Percentiles rank a stretch among this genome's conserved stretches.
Conservation (phyloP, 352 stramenopile species). For the Globisporangium orthogonon region DNA sequence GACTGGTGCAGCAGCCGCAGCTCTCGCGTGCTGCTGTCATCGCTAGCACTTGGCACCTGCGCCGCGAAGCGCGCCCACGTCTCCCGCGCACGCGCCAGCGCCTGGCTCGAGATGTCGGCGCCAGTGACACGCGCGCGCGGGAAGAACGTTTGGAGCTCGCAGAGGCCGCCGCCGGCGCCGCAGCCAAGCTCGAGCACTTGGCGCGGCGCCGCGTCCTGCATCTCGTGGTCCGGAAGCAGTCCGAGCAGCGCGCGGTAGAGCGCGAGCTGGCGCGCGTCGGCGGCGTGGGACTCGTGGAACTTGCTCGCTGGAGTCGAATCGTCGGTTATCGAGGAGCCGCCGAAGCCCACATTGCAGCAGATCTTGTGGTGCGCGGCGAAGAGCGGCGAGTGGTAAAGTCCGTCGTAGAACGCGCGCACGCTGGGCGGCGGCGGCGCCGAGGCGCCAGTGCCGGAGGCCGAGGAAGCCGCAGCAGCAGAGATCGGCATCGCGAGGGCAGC, state of each 20-base stretch:
- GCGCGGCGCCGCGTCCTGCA: slow-evolving; percentile 12
- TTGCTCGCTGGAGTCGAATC: slow-evolving; percentile 12
- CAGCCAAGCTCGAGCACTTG: slow-evolving; percentile 64
- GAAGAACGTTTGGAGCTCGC: slow-evolving; percentile 49
- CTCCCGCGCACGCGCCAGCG: slow-evolving; percentile 56
- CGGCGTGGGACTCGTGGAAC: slow-evolving; percentile 23
- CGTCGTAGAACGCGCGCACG: slow-evolving; percentile 70
- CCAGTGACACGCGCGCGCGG: slow-evolving; percentile 43
- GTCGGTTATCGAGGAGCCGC: slow-evolving; percentile 6
- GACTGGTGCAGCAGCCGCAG: slow-evolving; percentile 57
- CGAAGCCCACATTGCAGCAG: slow-evolving; percentile 66
- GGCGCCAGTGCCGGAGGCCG: background rate
- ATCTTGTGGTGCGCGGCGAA: slow-evolving; percentile 58
- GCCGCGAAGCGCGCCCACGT: slow-evolving; percentile 49
- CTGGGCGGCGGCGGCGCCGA: slow-evolving; percentile 14
- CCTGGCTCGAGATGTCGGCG: slow-evolving; percentile 56
- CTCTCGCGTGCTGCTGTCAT: slow-evolving; percentile 26
- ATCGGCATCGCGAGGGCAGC: background rate
- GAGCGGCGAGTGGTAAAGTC: slow-evolving; percentile 64
- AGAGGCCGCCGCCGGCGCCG: slow-evolving; percentile 56
- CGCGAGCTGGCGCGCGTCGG: slow-evolving; percentile 43
- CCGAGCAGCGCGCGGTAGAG: slow-evolving; percentile 54
- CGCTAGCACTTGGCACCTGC: slow-evolving; percentile 7
- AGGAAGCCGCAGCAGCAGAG: background rate
- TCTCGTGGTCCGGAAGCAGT: slow-evolving; percentile 24